Percentiles rank a stretch among this genome's conserved stretches.
These are phyloP conservation scores for Colletotrichum gloeosporioides DNA, from an alignment of 2,329 filamentous ascomycete genomes.

Conservation along the genomic window DNA sequence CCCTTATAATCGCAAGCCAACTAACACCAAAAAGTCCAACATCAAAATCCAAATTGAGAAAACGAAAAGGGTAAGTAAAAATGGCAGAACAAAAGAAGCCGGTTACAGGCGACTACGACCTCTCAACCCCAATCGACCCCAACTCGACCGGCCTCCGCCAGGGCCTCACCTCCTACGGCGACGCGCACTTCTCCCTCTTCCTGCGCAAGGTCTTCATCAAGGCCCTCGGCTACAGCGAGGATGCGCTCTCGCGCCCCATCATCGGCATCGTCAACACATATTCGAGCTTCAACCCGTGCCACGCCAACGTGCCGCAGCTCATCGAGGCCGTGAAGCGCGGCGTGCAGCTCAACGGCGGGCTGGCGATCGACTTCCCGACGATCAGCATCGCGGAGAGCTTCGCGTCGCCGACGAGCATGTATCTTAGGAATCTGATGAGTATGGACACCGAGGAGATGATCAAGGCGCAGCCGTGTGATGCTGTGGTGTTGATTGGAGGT, in stretches of 20 bases:
- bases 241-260: slow-evolving; percentile 72
- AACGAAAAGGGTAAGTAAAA: background rate
- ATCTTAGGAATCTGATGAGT: slow-evolving; percentile 75
- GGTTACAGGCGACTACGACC: slow-evolving; percentile 63
- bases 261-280: slow-evolving; percentile 79
- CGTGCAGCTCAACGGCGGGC: slow-evolving; percentile 68
- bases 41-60: background rate
- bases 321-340: slow-evolving; percentile 74
- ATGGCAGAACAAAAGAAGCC: background rate
- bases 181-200: slow-evolving; percentile 77
- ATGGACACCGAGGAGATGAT: slow-evolving; percentile 86
- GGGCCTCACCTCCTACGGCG: slow-evolving; percentile 72
- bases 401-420: slow-evolving; percentile 76
- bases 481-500: slow-evolving; percentile 72
- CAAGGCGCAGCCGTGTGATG: slow-evolving; percentile 72
- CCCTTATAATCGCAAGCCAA: background rate
- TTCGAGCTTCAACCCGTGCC: slow-evolving; percentile 77
- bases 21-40: background rate
- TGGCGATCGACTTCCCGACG: slow-evolving; percentile 76
- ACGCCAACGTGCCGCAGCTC: slow-evolving; percentile 74
- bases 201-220: slow-evolving; percentile 81
- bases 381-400: slow-evolving; percentile 76
- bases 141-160: slow-evolving; percentile 61
- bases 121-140: slow-evolving; percentile 56
- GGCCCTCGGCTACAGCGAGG: slow-evolving; percentile 75